Conservation (phyloP, 2,329 filamentous ascomycete genomes). For the Apiospora malaysiana region DNA sequence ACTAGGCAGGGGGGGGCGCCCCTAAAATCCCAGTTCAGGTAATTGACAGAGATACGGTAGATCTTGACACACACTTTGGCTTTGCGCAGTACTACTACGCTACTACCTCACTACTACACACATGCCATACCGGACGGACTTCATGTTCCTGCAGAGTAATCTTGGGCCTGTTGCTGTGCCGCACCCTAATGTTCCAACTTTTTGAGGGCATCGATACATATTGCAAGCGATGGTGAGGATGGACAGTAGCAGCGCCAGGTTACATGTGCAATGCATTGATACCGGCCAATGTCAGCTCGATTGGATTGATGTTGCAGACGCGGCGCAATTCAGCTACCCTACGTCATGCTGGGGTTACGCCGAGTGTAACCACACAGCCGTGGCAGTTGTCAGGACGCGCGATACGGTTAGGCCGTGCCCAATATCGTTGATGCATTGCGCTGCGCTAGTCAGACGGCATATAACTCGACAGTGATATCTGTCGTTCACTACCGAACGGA, state of each 20-base stretch:
- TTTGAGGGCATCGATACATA: not conserved
- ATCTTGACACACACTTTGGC: not conserved
- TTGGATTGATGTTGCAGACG: slow-evolving; percentile 5
- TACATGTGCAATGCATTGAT: not conserved
- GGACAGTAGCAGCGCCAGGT: not conserved
- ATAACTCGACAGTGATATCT: not conserved
- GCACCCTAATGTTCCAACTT: not conserved
- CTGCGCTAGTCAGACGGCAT: slow-evolving; percentile 11
- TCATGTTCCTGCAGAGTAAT: slow-evolving; percentile 1
- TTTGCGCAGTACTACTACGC: not conserved
- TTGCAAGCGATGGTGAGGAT: too few relatives aligned
- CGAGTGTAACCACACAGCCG: slow-evolving; percentile 12
- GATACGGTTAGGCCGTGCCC: not conserved
- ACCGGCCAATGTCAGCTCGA: not conserved
- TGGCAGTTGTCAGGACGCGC: not conserved
- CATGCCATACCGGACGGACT: not conserved
- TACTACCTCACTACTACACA: not conserved
- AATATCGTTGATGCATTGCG: not conserved
- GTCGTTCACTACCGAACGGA: not conserved
- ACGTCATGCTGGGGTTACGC: slow-evolving; percentile 15
- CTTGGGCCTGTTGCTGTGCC: slow-evolving; percentile 10
- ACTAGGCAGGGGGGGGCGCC: not conserved
- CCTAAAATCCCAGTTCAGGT: not conserved
- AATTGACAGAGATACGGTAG: not conserved
- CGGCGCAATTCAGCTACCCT: not conserved